Evolutionary conservation across 169 alveolate genomes (phyloP).

Genomic region (Eimeria sp.): DNA sequence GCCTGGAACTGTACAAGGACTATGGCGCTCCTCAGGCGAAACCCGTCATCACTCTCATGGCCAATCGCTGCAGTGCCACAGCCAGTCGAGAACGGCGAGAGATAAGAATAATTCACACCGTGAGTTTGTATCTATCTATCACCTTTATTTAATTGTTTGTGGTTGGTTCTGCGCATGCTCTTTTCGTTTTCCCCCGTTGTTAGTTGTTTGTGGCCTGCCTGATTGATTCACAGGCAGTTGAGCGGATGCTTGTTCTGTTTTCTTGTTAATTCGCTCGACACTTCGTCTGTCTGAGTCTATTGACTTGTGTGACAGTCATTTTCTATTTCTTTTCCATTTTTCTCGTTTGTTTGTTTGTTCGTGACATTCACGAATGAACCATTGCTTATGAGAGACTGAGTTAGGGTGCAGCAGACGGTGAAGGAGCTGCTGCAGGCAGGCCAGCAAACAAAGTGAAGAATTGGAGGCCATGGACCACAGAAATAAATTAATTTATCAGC

Average conservation of each 20-base stretch:
- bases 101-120: slow-evolving; percentile 72
- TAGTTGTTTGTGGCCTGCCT: background rate
- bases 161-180: no score
- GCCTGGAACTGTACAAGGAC: slow-evolving; percentile 73
- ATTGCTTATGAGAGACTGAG: background rate
- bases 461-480: background rate
- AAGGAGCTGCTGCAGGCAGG: no score
- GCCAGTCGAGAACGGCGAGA: slow-evolving; percentile 82
- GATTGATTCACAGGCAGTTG: background rate
- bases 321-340: background rate
- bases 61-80: slow-evolving; percentile 77
- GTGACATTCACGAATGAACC: background rate
- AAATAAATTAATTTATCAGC: no score
- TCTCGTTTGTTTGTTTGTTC: background rate
- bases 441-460: background rate
- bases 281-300: background rate
- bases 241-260: background rate
- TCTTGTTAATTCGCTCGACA: background rate
- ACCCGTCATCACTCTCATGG: slow-evolving; percentile 74
- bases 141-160: background rate
- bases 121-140: background rate
- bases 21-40: slow-evolving; percentile 77
- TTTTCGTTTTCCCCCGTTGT: background rate
- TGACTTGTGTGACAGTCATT: background rate
- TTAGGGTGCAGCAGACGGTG: background rate